Conservation (phyloP, 1,139 yeast species). For the Yamadazyma siamensis region DNA sequence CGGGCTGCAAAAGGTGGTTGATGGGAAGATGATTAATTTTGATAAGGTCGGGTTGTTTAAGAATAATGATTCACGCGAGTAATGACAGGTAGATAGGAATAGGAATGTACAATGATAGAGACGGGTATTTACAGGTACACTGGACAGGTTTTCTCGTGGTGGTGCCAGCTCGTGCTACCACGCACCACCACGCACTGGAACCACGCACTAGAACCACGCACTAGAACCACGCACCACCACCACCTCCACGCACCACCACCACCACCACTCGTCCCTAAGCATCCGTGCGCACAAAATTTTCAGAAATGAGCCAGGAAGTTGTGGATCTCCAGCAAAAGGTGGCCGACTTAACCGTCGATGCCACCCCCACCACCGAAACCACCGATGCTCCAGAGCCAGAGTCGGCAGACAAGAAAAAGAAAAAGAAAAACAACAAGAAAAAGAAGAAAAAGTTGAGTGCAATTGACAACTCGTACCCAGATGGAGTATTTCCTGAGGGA, state of each 20-base stretch:
- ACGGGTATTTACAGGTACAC: too few species aligned
- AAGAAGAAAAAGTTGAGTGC: slow-evolving; percentile 48
- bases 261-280: too few species aligned
- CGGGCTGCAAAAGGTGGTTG: slow-evolving; percentile 23
- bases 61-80: slow-evolving; percentile 14
- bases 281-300: slow-evolving; percentile 1
- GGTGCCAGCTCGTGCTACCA: too few species aligned
- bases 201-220: too few species aligned
- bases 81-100: too few species aligned
- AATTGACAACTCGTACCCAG: slow-evolving; percentile 66
- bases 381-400: slow-evolving; percentile 2
- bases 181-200: too few species aligned
- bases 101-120: too few species aligned
- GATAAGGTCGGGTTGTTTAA: slow-evolving; percentile 30
- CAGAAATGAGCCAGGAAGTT: neutral
- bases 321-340: slow-evolving; percentile 13
- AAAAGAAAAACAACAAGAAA: slow-evolving; percentile 48
- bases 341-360: slow-evolving; percentile 10
- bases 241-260: too few species aligned
- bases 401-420: slow-evolving; percentile 13
- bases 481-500: slow-evolving; percentile 81
- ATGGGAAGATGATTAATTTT: slow-evolving; percentile 45
- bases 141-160: too few species aligned
- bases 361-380: neutral
- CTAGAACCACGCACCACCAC: too few species aligned